A percentile compares a stretch with the other conserved stretches of the same genome.
These are phyloP conservation scores for Chloris gayana DNA, from an alignment of 176 grass and related monocot genomes.

Conservation along the genomic window DNA sequence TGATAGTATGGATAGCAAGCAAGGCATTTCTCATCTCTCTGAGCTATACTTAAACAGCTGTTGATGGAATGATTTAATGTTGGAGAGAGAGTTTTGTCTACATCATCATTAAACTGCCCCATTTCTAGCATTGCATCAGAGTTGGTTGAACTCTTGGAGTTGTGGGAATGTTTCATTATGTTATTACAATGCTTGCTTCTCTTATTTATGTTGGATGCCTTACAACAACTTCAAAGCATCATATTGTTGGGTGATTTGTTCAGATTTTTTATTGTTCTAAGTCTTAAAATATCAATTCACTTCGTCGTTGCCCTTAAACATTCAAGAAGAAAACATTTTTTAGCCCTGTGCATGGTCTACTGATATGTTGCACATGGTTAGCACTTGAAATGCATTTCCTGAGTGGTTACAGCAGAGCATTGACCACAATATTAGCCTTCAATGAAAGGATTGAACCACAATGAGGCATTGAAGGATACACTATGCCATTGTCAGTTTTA, in stretches of 20 bases:
- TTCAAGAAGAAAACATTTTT: not conserved
- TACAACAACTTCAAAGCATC: not conserved
- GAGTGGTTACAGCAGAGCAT: not conserved
- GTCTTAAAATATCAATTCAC: not conserved
- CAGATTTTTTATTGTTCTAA: not conserved
- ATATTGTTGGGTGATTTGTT: constrained; percentile 3
- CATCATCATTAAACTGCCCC: not conserved
- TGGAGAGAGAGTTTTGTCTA: not conserved
- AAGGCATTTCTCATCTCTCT: not conserved
- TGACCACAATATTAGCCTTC: not conserved
- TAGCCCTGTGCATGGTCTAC: not conserved
- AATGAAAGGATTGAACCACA: not conserved
- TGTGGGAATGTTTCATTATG: constrained; percentile 3
- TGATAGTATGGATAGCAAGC: constrained; percentile 19
- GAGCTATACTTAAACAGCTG: not conserved
- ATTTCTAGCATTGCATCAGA: not conserved
- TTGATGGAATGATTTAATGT: not conserved
- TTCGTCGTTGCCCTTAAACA: constrained; percentile 3
- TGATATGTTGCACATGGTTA: not conserved
- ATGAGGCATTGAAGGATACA: constrained; percentile 8
- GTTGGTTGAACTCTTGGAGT: not conserved
- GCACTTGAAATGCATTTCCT: not conserved
- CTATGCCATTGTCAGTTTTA: not conserved
- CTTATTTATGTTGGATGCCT: not conserved
- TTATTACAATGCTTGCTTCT: constrained; percentile 2